phyloP scores from a whole-genome alignment of 441 rosid genomes.

The Corymbia citriodora region DNA sequence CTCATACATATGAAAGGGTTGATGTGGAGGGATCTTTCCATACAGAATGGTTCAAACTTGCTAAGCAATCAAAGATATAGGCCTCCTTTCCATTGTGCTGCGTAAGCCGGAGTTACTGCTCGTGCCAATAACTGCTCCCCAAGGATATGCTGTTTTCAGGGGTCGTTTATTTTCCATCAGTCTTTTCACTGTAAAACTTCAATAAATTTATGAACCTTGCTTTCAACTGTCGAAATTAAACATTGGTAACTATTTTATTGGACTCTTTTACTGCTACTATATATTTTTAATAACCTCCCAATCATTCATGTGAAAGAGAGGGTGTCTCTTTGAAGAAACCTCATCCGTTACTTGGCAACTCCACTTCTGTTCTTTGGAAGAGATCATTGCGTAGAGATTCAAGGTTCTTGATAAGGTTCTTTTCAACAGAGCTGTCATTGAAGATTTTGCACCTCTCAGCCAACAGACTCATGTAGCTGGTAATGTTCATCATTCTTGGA shows the following conservation, averaged over 20 bases:
- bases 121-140: background rate
- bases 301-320: background rate
- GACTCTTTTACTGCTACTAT: background rate
- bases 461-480: background rate
- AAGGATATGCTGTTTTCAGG: background rate
- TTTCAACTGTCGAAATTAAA: background rate
- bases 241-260: background rate
- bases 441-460: background rate
- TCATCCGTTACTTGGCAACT: background rate
- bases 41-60: constrained; percentile 95
- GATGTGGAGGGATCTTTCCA: constrained; percentile 86
- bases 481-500: background rate
- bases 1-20: constrained; percentile 86
- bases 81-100: background rate
- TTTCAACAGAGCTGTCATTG: background rate
- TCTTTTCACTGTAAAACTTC: background rate
- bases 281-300: background rate
- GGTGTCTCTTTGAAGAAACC: background rate
- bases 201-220: background rate
- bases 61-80: constrained; percentile 53
- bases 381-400: background rate
- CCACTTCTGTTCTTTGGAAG: background rate
- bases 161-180: background rate
- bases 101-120: background rate
- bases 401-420: background rate